A percentile compares a stretch with the other conserved stretches of the same genome.
Conservation (phyloP, 164 flowering plant species). For the Liquidambar formosana region DNA sequence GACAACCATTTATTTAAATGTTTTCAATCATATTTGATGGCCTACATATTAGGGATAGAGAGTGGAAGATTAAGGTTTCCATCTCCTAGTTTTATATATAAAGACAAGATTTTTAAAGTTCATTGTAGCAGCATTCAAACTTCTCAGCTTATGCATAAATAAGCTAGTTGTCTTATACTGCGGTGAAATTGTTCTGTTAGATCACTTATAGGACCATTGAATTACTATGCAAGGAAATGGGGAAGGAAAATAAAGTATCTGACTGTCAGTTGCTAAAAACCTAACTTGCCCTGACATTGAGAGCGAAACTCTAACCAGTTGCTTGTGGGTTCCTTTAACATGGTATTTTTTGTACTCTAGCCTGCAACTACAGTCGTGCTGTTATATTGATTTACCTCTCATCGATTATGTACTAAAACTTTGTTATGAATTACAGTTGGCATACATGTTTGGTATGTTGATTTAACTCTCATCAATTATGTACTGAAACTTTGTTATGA, state of each 20-base stretch:
- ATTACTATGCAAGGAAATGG: not conserved
- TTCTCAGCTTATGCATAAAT: not conserved
- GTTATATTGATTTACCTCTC: not conserved
- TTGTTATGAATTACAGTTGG: slow-evolving; percentile 52
- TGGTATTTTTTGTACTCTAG: not conserved
- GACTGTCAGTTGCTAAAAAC: not conserved
- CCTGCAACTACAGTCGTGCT: not conserved
- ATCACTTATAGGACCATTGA: not conserved
- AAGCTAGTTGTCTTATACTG: not conserved
- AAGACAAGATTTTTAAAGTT: not conserved
- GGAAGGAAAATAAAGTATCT: not conserved
- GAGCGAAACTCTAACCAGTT: not conserved
- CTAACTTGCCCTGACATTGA: not conserved
- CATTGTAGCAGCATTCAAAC: not conserved
- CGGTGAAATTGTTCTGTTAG: not conserved
- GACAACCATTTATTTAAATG: no score
- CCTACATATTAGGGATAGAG: no score
- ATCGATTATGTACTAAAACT: not conserved
- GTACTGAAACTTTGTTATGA: slow-evolving; percentile 6
- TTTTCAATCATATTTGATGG: no score
- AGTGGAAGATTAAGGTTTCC: not conserved
- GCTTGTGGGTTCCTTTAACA: not conserved
- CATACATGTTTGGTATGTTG: slow-evolving; percentile 57
- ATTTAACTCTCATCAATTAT: not conserved
- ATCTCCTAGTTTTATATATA: not conserved